Percentiles rank a stretch among this genome's conserved stretches.
These are phyloP conservation scores for Daldinia caldariorum DNA, from an alignment of 495 filamentous ascomycete genomes.

Conservation along the genomic window DNA sequence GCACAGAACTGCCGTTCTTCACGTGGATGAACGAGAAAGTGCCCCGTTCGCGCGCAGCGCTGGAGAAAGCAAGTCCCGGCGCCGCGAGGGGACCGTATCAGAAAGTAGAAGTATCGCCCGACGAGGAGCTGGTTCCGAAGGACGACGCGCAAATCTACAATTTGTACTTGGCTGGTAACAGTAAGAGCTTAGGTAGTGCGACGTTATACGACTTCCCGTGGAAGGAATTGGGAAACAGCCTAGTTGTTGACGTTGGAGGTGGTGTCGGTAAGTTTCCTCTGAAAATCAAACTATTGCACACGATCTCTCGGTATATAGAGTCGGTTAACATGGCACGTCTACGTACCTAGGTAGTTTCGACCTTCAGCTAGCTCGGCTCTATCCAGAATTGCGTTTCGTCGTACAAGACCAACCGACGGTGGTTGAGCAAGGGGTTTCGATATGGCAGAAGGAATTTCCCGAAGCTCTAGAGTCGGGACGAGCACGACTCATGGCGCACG, in stretches of 20 bases:
- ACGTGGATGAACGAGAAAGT: conserved; percentile 53
- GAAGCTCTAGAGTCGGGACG: conserved; percentile 45
- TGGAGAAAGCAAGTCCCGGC: conserved; percentile 39
- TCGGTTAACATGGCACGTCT: conserved; percentile 18
- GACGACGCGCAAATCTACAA: conserved; percentile 31
- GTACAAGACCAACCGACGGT: conserved; percentile 54
- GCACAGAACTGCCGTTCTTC: conserved; percentile 48
- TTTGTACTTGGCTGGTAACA: conserved; percentile 47
- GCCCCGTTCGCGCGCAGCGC: conserved; percentile 33
- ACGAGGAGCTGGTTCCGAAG: conserved; percentile 35
- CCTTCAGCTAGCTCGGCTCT: conserved; percentile 46
- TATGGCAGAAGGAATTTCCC: conserved; percentile 47
- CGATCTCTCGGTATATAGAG: neutral
- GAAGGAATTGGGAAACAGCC: conserved; percentile 46
- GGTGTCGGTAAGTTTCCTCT: conserved; percentile 49
- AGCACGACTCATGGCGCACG: conserved; percentile 50
- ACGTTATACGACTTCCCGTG: conserved; percentile 54
- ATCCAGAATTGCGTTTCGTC: conserved; percentile 50
- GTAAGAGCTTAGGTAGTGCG: conserved; percentile 46
- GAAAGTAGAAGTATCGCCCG: conserved; percentile 26
- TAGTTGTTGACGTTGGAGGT: conserved; percentile 57
- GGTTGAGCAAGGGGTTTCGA: conserved; percentile 40
- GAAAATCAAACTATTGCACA: neutral
- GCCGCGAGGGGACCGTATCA: conserved; percentile 33
- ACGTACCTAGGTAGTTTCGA: conserved; percentile 51